Base-by-base conservation (phyloP, 2,329 filamentous ascomycete species). In the Colletotrichum nymphaeae region DNA sequence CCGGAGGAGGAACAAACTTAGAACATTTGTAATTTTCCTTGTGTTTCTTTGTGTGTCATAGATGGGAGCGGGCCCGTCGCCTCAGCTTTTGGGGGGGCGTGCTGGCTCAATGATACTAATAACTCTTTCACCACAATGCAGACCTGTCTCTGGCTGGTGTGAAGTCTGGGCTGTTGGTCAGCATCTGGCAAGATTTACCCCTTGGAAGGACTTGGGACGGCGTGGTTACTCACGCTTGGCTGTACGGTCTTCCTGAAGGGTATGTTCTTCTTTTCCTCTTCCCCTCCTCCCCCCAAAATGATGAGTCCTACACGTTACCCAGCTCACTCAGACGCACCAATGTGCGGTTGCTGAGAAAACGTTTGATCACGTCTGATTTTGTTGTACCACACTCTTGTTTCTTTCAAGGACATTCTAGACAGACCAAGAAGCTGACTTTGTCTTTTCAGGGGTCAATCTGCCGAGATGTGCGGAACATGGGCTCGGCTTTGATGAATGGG, bases 1-100 rank as follows among this genome's bases (percentile, higher is more conserved):
- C 62, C n/a, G 35, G 67, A 4, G 32, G 42, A 56, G 62, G 49
- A 73, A 66, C 62, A 71, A 56, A 62, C 62, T 57, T 73, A 73
- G 56, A 73, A 71, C 71, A 71, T 66, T 73, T 73, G 67, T 73
- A 73, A 73, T 73, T 73, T 73, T 63, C 62, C 35, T 66, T 57
- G 49, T 63, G 56, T 66, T 73, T 66, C 56, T 30, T 66, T 62
- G 49, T 73, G 67, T 73, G 67, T 73, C 62, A 73, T 73, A 73
- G 71, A 71, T 65, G 60, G 62, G 62, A 65, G 70, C 14, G 26
- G 66, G 60, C 60, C 28, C 46, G 55, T 65, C 28, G 60, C 60
- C 67, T 58, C 62, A 24, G 11, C 19, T 56, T 56, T 42, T 49
- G 32, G 56, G 71, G 67, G 26, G 37, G 14, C 16, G 37, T 16